Evolutionary conservation across 345 rosid genomes (phyloP), one percentile per base, ranked within the genome.

Genomic region (Theobroma cacao): DNA sequence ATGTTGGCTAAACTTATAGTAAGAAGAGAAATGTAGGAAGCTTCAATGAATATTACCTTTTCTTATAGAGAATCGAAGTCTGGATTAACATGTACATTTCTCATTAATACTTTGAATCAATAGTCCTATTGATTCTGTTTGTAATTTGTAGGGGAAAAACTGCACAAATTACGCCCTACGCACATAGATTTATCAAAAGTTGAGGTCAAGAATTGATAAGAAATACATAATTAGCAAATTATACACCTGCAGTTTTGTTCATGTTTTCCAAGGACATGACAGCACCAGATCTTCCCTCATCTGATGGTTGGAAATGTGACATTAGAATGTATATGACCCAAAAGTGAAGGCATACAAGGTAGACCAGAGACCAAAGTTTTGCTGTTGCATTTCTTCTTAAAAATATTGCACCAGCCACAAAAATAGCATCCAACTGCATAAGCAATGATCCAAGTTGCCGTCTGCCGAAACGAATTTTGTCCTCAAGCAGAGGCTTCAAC

Each of bases 261-360:
- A 93, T 82, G 82, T 87, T 95, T 82, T 89, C 92, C 85, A 91
- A 84, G 48, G 97, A 93, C 79, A 91, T 48, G 28, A 88, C 87
- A 2, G 97, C 97, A 78, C 96, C 98, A 1, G 97, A 88, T 81
- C 73, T 84, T 33, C 78, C 79, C 80, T 84, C 87, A 38, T 78
- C 71, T 15, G 98, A 80, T 28, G 90, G 82, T 61, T 69, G 75
- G 0, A 95, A 85, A 68, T 88, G 86, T 34, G 94, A 87, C 36
- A 79, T 72, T 34, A 93, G 85, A 72, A 95, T 92, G 83, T 95
- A 95, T 66, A 92, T 18, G 84, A 95, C 98, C 99, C 99, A 95
- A 30, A 93, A 64, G 81, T 95, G 99, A 78, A 95, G 97, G 82
- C 92, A 92, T 30, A 88, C 86, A 2, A 95, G 82, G 84, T 95